Base-by-base conservation (phyloP, 1,284 basidiomycete genomes). In the Trametes polyzona region DNA sequence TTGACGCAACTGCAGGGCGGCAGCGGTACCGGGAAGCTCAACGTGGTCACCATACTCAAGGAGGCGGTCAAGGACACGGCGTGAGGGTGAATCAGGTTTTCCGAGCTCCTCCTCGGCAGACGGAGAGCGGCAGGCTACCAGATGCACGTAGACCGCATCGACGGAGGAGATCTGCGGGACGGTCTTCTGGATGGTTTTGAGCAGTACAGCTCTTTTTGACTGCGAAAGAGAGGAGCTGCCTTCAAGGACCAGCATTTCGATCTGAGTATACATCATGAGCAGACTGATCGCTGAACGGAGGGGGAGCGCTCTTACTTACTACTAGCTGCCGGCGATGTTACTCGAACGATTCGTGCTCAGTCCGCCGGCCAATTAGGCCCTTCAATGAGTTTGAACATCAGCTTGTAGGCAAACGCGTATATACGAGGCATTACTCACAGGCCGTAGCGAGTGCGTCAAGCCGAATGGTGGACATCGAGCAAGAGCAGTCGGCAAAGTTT, bases 71-170 rank as follows among this genome's bases (percentile, higher is more conserved):
- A 99, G 81, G 12, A 87, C 80, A 50, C 72, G 71, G 33, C 86
- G 76, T 47, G 81, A 74, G 0, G 74, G 47, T 1, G 87, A 87
- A 7, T 68, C 67, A 0, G 69, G 19, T 42, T 83, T 69, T 2
- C 69, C 65, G 11, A 96, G 79, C 8, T 81, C 76, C 2, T 68
- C 67, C 63, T 87, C 80, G 0, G 82, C 74, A 2, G 72, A 70
- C 6, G 71, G 63, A 2, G 83, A 80, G 12, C 75, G 72, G 55
- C 85, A 82, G 62, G 91, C 86, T 65, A 98, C 83, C 30, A 96
- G 84, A 75, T 99, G 96, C 4, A 97, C 71, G 78, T 90, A 95
- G 59, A 96, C 78, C 7, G 93, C 88, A 65, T 98, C 94, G 47
- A 98, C 73, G 10, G 88, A 85, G 7, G 75, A 69, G 65, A 97